A percentile compares a stretch with the other conserved stretches of the same genome.
Conservation (phyloP, 768 basidiomycete species). For the Cantharellus anzutake region DNA sequence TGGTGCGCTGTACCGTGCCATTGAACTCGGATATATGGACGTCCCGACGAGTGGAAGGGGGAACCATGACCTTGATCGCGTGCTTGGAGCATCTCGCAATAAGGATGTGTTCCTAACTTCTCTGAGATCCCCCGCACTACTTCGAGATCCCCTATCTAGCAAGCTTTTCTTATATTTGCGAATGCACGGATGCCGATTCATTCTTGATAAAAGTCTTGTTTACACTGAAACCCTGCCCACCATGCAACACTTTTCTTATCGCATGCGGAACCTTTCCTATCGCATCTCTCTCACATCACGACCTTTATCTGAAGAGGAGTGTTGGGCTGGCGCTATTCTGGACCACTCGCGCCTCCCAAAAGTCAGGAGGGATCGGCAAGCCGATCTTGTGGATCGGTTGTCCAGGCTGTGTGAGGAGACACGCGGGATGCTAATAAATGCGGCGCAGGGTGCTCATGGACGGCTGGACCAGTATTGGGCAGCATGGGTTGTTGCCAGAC, state of each 20-base stretch:
- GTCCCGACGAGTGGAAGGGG: slow-evolving; percentile 14
- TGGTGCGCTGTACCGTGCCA: slow-evolving; percentile 40
- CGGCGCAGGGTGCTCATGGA: slow-evolving; percentile 21
- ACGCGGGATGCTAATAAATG: slow-evolving; percentile 28
- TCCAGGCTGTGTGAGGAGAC: slow-evolving; percentile 31
- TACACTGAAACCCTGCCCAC: not conserved
- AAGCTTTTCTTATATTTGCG: no score
- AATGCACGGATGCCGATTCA: not conserved
- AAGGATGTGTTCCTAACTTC: not conserved
- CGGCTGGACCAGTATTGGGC: slow-evolving; percentile 33
- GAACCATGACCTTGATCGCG: not conserved
- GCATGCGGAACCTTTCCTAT: slow-evolving; percentile 30
- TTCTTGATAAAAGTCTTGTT: not conserved
- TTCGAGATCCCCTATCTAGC: not conserved
- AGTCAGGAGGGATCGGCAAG: slow-evolving; percentile 32
- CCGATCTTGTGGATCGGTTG: slow-evolving; percentile 36
- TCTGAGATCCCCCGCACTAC: not conserved
- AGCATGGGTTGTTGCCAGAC: slow-evolving; percentile 22
- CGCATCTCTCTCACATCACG: slow-evolving; percentile 18
- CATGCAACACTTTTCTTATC: slow-evolving; percentile 23
- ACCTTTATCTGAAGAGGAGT: slow-evolving; percentile 42
- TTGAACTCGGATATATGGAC: slow-evolving; percentile 22
- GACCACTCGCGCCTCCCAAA: slow-evolving; percentile 42
- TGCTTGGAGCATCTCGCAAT: not conserved
- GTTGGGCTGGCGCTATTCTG: slow-evolving; percentile 42